Conservation (phyloP, 345 rosid genomes). For the Conringia planisiliqua region DNA sequence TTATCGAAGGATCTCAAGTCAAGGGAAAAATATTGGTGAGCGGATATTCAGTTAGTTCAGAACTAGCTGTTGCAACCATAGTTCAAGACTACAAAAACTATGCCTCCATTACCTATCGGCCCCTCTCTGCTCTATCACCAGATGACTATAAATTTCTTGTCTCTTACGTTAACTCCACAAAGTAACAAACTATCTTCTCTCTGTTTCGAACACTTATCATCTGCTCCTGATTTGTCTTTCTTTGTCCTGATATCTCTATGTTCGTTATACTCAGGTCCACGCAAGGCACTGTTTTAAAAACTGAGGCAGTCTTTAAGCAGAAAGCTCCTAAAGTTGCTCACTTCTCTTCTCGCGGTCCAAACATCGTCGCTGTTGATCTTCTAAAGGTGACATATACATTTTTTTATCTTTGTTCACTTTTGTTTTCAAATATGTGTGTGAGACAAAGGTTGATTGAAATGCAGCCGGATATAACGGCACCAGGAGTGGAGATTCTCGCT, state of each 20-base stretch:
- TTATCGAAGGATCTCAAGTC: not conserved
- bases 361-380: constrained; percentile 7
- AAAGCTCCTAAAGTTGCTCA: constrained; percentile 23
- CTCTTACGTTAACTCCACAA: constrained; percentile 33
- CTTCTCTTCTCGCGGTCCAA: constrained; percentile 42
- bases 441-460: constrained; percentile 2
- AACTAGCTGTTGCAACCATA: constrained; percentile 23
- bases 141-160: not conserved
- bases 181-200: constrained; percentile 27
- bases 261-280: constrained; percentile 14
- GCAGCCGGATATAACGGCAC: constrained; percentile 52
- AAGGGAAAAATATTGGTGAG: constrained; percentile 34
- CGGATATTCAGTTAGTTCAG: rapidly evolving
- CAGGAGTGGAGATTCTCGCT: constrained; percentile 46
- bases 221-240: not conserved
- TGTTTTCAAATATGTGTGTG: not conserved
- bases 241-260: not conserved
- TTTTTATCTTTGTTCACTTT: not conserved
- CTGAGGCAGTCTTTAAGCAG: constrained; percentile 13
- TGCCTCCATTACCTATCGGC: not conserved
- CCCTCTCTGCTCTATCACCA: not conserved
- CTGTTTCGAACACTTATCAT: not conserved
- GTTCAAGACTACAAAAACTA: not conserved
- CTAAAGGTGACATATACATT: constrained; percentile 13
- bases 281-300: constrained; percentile 24